Base-by-base conservation (phyloP, 495 filamentous ascomycete genomes). In the Hypoxylon intermedium region DNA sequence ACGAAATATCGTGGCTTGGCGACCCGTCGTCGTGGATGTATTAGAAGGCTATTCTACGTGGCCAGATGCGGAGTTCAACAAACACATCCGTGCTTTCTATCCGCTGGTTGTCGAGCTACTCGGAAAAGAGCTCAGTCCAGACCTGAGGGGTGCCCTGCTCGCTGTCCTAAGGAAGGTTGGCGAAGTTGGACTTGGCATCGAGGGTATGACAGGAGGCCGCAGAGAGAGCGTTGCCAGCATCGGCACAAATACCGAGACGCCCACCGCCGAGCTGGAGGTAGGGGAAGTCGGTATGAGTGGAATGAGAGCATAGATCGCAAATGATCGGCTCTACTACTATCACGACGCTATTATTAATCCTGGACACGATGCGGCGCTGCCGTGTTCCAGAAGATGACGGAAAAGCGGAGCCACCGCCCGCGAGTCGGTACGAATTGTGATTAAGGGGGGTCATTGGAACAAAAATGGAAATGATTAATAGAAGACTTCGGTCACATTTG, bases 1-100 rank as follows among this genome's bases (percentile, higher is more conserved):
- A 65, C 84, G 94, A 23, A 98, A 98, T 67, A 94, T 98, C 51
- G 83, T 92, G 3, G 96, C 95, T 9, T 98, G 94, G 94, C 81
- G 94, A 28, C 94, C 94, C 0, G 95, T 98, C 1, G 94, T 98
- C 2, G 92, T 98, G 6, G 94, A 97, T 70, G 94, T 98, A n/a
- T 79, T 98, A 26, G 93, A 98, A 61, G 93, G 95, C 1, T 98
- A 93, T 70, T 90, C 86, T 6, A 88, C 88, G 37, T 98, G 97
- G 75, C 89, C 90, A 0, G 77, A 80, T n/a, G 86, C 88, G 30
- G 91, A 86, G 43, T 98, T 98, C 63, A 82, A 83, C 51, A 87
- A 86, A 49, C 86, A 97, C 55, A 81, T 96, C 11, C 77, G 83
- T 30, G 86, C 81, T 0, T 97, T 98, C 74, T 97, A 96, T 66